These are phyloP conservation scores for Heritiera fomes DNA, from an alignment of 345 rosid species.

Conservation along the genomic window DNA sequence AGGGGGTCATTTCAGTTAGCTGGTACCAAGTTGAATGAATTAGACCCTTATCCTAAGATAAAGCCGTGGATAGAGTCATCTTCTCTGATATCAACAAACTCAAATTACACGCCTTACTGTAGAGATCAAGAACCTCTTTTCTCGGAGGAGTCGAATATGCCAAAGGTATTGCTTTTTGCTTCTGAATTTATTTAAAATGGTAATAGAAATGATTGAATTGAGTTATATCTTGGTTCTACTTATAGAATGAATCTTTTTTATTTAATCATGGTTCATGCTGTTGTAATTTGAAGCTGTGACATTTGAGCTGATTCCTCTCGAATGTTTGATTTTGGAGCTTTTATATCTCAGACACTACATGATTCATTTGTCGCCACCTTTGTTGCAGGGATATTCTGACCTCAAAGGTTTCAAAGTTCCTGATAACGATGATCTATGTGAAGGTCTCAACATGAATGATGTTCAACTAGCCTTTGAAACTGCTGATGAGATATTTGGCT, in stretches of 20 bases:
- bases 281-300: background rate
- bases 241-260: background rate
- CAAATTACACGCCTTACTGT: conserved; percentile 32
- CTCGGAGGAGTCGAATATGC: conserved; percentile 36
- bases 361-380: conserved; percentile 8
- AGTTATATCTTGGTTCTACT: background rate
- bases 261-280: background rate
- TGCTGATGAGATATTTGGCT: conserved; percentile 50
- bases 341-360: background rate
- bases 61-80: conserved; percentile 36
- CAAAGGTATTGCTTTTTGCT: conserved; percentile 34
- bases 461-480: conserved; percentile 48
- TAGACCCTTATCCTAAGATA: conserved; percentile 34
- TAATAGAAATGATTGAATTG: background rate
- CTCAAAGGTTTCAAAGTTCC: conserved; percentile 44
- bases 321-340: conserved; percentile 8
- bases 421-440: conserved; percentile 57
- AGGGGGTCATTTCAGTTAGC: conserved; percentile 33
- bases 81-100: conserved; percentile 29
- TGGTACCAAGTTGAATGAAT: conserved; percentile 30
- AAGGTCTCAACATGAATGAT: conserved; percentile 52
- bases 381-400: conserved; percentile 35
- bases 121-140: conserved; percentile 45
- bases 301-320: background rate
- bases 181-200: background rate